Evolutionary conservation across 306 rosid genomes (phyloP).

Genomic region (Senna siamea): DNA sequence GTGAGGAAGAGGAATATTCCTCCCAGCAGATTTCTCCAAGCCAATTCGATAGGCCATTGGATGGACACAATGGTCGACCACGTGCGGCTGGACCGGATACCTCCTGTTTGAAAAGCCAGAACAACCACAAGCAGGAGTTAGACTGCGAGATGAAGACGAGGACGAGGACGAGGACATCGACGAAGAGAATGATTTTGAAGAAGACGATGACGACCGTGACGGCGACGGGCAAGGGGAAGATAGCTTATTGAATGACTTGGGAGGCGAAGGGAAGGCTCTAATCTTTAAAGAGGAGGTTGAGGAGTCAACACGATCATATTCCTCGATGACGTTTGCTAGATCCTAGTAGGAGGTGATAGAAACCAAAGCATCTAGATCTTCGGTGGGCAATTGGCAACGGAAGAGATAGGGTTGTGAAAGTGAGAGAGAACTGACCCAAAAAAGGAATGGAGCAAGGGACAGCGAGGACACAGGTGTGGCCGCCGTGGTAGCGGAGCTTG

Average conservation of each 20-base stretch:
- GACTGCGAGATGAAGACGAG: conserved; percentile 31
- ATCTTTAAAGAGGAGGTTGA: conserved; percentile 55
- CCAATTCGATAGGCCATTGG: conserved; percentile 36
- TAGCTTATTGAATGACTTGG: conserved; percentile 44
- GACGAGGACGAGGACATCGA: conserved; percentile 38
- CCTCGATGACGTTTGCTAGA: conserved; percentile 64
- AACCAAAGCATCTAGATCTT: conserved; percentile 74
- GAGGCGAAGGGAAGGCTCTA: conserved; percentile 65
- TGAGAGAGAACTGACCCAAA: conserved; percentile 57
- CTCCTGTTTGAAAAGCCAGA: conserved; percentile 23
- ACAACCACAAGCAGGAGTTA: conserved; percentile 20
- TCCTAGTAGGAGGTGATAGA: conserved; percentile 73
- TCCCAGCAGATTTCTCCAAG: conserved; percentile 28
- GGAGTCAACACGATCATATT: conserved; percentile 57
- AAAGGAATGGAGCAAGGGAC: conserved; percentile 57
- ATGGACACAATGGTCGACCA: too few species aligned
- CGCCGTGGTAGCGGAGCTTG: conserved; percentile 69
- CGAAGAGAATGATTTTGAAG: too few species aligned
- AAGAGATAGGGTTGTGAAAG: neutral
- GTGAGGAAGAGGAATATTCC: conserved; percentile 35
- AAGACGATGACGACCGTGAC: conserved; percentile 46
- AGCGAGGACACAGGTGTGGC: conserved; percentile 71
- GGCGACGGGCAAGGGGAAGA: too few species aligned
- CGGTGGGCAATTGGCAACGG: conserved; percentile 72
- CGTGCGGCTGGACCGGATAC: neutral